Evolutionary conservation across 2,329 filamentous ascomycete genomes (phyloP), one percentile per base, ranked within the genome.

Genomic region (Colletotrichum phormii): DNA sequence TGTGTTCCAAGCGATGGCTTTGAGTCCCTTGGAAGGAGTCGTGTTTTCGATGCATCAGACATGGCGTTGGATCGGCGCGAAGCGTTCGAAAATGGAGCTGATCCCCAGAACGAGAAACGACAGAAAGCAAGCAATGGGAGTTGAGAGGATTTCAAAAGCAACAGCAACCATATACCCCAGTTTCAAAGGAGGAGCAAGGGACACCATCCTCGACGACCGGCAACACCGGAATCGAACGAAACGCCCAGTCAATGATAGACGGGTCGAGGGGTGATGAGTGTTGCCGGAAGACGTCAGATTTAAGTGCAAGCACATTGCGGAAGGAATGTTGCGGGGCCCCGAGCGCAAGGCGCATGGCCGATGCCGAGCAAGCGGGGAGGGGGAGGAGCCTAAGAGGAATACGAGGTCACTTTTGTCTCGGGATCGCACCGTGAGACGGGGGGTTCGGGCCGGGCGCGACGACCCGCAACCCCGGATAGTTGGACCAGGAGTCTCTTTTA

Each of bases 251-350:
- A 12, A 12, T 35, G 8, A 35, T 35, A 8, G 8, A 35, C 33
- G 33, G 33, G 7, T 35, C 33, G 11, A 35, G 33, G 33, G 33
- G 11, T 35, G 33, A 35, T 35, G 33, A 35, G 33, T 11, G 42
- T 49, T 11, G 8, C 42, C n/a, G 18, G 18, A 18, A 49, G 60
- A 63, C 60, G 60, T 63, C 51, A 49, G 60, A 49, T 63, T 63
- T 49, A 13, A 49, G 18, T 49, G 18, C 42, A 49, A 61, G 12
- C 35, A 59, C 12, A 33, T 29, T 18, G 18, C 57, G 57, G 57
- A 15, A 31, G 12, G 57, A 59, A 31, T 24, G 24, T 49, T 29
- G 61, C 31, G 42, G 42, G 42, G 18, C 18, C 42, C 42, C 42
- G 42, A 49, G 42, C 42, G 42, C 42, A 49, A 49, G 42, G 42